Base-by-base conservation (phyloP, 208 protist species). In the Blechomonas ayalai region DNA sequence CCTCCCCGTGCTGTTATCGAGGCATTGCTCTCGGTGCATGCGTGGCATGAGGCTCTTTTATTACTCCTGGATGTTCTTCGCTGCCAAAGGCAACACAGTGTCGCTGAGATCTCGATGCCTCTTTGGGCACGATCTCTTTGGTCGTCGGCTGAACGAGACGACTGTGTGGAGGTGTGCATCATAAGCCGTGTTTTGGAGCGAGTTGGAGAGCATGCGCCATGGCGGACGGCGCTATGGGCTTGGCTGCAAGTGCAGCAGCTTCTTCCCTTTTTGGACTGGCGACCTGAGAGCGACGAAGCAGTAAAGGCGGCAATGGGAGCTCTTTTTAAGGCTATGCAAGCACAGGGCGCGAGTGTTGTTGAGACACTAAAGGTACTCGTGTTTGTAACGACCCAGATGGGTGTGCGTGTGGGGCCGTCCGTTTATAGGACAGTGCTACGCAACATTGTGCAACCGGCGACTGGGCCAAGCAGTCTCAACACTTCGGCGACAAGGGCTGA, bases 211-310 rank as follows among this genome's bases (percentile, higher is more conserved):
- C 27, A 31, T 32, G 63, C 63, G 4, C 63, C 56, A 16, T 70
- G 63, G 63, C 50, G 51, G 10, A 59, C 63, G 4, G 46, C 44
- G 23, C 40, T 56, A 50, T 54, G 52, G 38, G 58, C 53, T 1
- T 66, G 58, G 59, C 23, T 51, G 36, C 41, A 43, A 8, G 50
- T 67, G 15, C 51, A 22, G n/a, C 10, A 24, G n/a, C 31, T 48
- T 7, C 35, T 46, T 10, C 59, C 59, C 19, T 47, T 49, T 28
- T 18, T 63, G 16, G 33, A 32, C 12, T 65, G 56, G 56, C 13
- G 32, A 0, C n/a, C n/a, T n/a, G 24, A 16, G 4, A 20, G 20
- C 13, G 36, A 25, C 9, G 32, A 12, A 3, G 55, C 7, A 10
- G 4, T 36, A 20, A 9, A 6, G 10, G 34, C 55, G 12, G 42